A percentile compares a stretch with the other conserved stretches of the same genome.
These are phyloP conservation scores for Auricularia heimuer DNA, from an alignment of 768 basidiomycete genomes.

Conservation along the genomic window DNA sequence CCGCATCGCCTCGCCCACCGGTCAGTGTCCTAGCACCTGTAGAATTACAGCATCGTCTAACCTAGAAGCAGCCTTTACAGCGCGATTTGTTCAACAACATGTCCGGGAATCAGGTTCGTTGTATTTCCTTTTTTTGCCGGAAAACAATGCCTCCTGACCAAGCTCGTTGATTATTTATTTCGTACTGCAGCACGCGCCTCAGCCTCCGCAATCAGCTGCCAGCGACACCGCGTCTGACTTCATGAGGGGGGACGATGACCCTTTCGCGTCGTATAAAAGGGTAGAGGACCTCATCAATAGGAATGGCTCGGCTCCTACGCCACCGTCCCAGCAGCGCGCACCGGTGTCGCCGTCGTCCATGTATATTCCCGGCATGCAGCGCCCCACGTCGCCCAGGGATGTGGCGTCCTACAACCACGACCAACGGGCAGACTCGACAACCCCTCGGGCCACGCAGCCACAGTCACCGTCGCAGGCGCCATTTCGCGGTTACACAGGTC, in stretches of 20 bases:
- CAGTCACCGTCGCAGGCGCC: conserved; percentile 24
- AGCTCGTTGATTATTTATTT: neutral
- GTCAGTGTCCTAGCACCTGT: neutral
- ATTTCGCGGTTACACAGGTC: neutral
- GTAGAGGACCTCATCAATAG: conserved; percentile 46
- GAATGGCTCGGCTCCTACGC: conserved; percentile 20
- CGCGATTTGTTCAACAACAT: neutral
- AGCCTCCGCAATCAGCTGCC: neutral
- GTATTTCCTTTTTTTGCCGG: neutral
- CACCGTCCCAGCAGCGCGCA: conserved; percentile 16
- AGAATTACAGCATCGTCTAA: neutral
- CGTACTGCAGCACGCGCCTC: neutral
- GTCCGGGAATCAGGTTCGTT: neutral
- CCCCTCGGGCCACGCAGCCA: conserved; percentile 71
- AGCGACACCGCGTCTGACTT: conserved; percentile 1
- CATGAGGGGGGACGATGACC: conserved; percentile 4
- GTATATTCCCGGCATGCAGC: conserved; percentile 83
- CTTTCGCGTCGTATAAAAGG: conserved; percentile 40
- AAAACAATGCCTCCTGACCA: neutral
- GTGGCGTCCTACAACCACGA: conserved; percentile 34
- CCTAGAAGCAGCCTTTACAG: neutral
- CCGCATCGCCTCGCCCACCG: neutral
- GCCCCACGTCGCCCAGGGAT: conserved; percentile 85
- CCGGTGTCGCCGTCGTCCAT: conserved; percentile 56
- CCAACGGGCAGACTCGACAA: conserved; percentile 50